Conservation (phyloP, 2,329 filamentous ascomycete species). For the Biscogniauxia mediterranea region DNA sequence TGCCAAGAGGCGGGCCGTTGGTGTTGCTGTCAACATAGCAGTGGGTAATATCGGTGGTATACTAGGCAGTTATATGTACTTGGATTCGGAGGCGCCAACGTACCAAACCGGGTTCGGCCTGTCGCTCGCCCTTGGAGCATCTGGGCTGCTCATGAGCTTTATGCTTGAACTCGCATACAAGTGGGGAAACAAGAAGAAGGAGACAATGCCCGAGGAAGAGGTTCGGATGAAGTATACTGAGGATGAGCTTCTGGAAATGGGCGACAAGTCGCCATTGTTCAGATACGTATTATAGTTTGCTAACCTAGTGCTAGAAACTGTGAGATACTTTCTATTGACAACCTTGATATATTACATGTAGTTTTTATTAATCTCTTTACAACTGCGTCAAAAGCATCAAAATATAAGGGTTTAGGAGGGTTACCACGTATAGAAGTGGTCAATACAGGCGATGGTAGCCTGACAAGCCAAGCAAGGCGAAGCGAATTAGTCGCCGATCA, state of each 20-base stretch:
- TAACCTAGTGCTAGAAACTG: neutral
- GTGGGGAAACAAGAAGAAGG: constrained; percentile 9
- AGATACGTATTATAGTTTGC: constrained; percentile 4
- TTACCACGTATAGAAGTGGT: no score
- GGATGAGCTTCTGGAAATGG: constrained; percentile 14
- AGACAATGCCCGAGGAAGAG: constrained; percentile 6
- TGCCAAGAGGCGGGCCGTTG: constrained; percentile 40
- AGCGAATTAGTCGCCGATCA: no score
- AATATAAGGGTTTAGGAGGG: no score
- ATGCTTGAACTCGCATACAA: constrained; percentile 11
- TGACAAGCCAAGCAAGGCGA: no score
- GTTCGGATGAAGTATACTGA: constrained; percentile 6
- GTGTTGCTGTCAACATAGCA: constrained; percentile 41
- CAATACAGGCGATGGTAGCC: no score
- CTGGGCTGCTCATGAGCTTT: constrained; percentile 14
- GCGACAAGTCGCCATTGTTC: constrained; percentile 15
- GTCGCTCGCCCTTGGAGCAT: constrained; percentile 28
- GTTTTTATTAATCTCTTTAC: no score
- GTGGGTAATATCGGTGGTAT: constrained; percentile 39
- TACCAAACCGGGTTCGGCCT: constrained; percentile 36
- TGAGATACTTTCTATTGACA: no score
- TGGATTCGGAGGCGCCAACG: constrained; percentile 29
- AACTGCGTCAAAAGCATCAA: no score
- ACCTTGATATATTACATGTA: no score
- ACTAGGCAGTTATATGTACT: constrained; percentile 35